These are phyloP conservation scores for Bipolaris cookei DNA, from an alignment of 2,329 filamentous ascomycete species.

Conservation along the genomic window DNA sequence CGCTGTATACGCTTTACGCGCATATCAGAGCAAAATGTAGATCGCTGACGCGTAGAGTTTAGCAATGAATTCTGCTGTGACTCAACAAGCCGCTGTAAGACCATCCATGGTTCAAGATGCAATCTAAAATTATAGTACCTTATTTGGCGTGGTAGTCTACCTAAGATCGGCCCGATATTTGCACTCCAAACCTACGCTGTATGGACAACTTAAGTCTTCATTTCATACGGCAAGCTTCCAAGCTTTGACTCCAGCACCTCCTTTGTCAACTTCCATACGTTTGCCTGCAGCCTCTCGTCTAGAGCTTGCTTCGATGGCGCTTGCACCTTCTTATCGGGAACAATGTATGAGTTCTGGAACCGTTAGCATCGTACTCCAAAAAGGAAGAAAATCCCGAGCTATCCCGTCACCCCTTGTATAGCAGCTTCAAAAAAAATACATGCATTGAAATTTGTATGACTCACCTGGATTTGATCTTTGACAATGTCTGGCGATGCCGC, in stretches of 20 bases:
- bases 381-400: neutral
- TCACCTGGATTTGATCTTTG: slow-evolving; percentile 49
- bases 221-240: slow-evolving; percentile 37
- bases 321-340: slow-evolving; percentile 58
- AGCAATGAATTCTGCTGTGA: neutral
- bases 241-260: slow-evolving; percentile 54
- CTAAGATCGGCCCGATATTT: neutral
- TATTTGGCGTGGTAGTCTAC: neutral
- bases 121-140: neutral
- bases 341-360: slow-evolving; percentile 54
- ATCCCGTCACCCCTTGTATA: no score
- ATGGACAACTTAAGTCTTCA: slow-evolving; percentile 28
- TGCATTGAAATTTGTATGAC: neutral
- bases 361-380: neutral
- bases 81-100: neutral
- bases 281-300: slow-evolving; percentile 53
- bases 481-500: slow-evolving; percentile 54
- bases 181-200: neutral
- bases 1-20: slow-evolving; percentile 6
- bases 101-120: neutral
- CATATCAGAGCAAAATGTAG: neutral
- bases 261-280: slow-evolving; percentile 56
- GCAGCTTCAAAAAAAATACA: neutral
- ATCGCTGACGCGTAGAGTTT: neutral
- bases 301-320: slow-evolving; percentile 52